phyloP scores from a whole-genome alignment of 2,329 filamentous ascomycete genomes.

The Emergomyces orientalis region DNA sequence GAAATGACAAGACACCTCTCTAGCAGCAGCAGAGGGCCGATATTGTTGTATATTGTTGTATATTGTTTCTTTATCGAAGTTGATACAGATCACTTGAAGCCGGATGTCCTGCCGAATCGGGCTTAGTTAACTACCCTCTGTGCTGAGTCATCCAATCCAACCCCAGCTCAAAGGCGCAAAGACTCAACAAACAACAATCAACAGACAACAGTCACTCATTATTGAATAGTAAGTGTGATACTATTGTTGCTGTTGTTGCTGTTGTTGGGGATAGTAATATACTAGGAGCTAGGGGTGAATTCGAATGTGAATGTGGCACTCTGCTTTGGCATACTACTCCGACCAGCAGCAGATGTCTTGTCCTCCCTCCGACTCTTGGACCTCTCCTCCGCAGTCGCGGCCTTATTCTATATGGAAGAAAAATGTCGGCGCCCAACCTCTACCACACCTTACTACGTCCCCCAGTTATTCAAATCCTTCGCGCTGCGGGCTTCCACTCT shows the following conservation, averaged over 20 bases:
- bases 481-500: conserved; percentile 80
- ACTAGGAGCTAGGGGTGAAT: neutral
- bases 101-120: neutral
- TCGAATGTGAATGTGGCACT: neutral
- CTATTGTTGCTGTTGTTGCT: neutral
- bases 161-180: too few relatives aligned
- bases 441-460: conserved; percentile 77
- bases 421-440: conserved; percentile 34
- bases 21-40: neutral
- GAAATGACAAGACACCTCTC: neutral
- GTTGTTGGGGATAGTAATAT: neutral
- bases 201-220: neutral
- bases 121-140: neutral
- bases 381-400: too few relatives aligned
- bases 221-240: neutral
- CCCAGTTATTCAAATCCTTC: conserved; percentile 79
- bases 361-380: neutral
- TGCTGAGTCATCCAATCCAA: neutral
- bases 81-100: too few relatives aligned
- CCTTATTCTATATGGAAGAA: neutral
- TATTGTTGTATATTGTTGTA: neutral
- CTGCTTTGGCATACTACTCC: neutral
- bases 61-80: neutral
- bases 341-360: neutral
- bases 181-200: neutral